Evolutionary conservation across 2,329 filamentous ascomycete species (phyloP).

Genomic region (Trichophyton benhamiae): DNA sequence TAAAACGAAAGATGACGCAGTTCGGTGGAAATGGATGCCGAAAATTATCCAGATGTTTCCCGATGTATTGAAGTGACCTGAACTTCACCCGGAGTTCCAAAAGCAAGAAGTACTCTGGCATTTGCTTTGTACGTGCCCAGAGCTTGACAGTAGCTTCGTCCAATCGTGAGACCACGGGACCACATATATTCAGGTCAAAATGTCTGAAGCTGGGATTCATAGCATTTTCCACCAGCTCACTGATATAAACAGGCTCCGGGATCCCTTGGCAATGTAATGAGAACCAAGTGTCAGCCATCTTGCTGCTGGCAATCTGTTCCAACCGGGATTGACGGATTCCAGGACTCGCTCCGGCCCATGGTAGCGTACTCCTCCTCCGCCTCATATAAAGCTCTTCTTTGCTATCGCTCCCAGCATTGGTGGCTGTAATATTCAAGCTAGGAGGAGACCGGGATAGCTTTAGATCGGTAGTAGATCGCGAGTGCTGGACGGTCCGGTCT

Average conservation of each 20-base stretch:
- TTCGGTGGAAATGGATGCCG: constrained; percentile 67
- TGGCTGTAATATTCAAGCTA: background rate
- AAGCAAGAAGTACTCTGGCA: constrained; percentile 49
- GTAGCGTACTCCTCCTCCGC: constrained; percentile 48
- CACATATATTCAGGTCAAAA: constrained; percentile 60
- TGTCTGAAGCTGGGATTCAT: constrained; percentile 84
- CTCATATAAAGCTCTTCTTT: constrained; percentile 13
- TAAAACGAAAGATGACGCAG: constrained; percentile 71
- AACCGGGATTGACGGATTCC: constrained; percentile 58
- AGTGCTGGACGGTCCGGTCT: constrained; percentile 40
- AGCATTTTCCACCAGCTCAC: constrained; percentile 65
- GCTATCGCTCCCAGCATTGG: constrained; percentile 8
- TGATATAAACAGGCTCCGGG: constrained; percentile 73
- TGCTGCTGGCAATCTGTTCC: constrained; percentile 56
- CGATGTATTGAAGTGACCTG: constrained; percentile 64
- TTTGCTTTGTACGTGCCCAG: constrained; percentile 53
- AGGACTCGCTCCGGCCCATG: constrained; percentile 50
- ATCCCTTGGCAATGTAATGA: constrained; percentile 59
- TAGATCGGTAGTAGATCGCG: constrained; percentile 47
- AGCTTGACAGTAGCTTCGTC: constrained; percentile 56
- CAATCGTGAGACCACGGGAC: constrained; percentile 51
- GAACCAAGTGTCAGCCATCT: constrained; percentile 81
- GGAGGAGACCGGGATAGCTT: constrained; percentile 18
- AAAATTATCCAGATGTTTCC: constrained; percentile 50
- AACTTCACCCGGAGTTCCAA: constrained; percentile 63